Base-by-base conservation (phyloP, 306 rosid species). In the Mimosa pudica region DNA sequence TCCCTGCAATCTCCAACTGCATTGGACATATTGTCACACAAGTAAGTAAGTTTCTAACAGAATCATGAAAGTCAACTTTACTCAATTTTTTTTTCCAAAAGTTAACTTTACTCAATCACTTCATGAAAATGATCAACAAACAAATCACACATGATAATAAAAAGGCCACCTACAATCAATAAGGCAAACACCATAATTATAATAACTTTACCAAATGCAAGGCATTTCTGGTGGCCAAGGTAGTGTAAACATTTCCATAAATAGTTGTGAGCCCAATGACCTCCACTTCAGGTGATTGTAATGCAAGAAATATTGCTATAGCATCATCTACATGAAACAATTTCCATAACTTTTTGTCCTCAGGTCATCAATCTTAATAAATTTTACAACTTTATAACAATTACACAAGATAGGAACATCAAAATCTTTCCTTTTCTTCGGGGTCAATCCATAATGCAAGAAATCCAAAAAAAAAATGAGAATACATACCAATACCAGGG, bases 231-330 rank as follows among this genome's bases (percentile, higher is more conserved):
- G 98, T 94, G 70, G 97, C 94, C 16, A 94, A 86, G 63, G 95
- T 91, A 30, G 98, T 91, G 83, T 92, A 87, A 82, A 92, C 97
- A 73, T 94, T 94, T 55, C 98, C 98, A 69, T 75, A 94, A 70
- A 94, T 94, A 47, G 98, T 92, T 35, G 98, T 92, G 51, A 94
- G 89, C 77, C 93, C 98, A 82, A 94, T 82, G 69, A 94, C 97
- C 80, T 94, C 80, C 75, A 92, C 74, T 79, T 94, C 97, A 0
- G 97, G 97, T 13, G 97, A 94, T 65, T 81, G 84, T 32, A 94
- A 68, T 16, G 97, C 98, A 86, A 94, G 82, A 58, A 94, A 90
- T 68, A 94, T 92, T 10, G 98, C 93, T 93, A 94, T 92, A 44
- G 98, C 89, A 91, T 94, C 98, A 80, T 94, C 98, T 92, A 65